phyloP scores from a whole-genome alignment of 192 early-diverging fungal genomes.

The Backusella parvicylindrica region DNA sequence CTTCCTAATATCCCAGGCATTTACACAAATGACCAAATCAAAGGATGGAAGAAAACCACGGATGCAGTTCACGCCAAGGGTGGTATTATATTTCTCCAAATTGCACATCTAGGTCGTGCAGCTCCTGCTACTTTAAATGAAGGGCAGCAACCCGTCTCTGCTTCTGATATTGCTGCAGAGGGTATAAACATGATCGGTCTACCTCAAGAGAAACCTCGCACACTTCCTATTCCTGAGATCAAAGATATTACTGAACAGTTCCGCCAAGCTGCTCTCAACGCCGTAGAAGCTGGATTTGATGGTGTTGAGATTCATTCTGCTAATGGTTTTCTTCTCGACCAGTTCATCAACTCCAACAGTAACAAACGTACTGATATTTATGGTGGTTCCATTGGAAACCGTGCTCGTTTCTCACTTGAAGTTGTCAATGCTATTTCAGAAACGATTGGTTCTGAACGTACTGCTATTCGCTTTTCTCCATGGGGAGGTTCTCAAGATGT shows the following conservation, averaged over 20 bases:
- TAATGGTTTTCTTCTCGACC: too few species aligned
- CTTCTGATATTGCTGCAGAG: constrained; percentile 12
- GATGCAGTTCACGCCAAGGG: constrained; percentile 54
- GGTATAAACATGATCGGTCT: background rate
- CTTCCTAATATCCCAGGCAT: constrained; percentile 27
- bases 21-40: constrained; percentile 35
- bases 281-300: too few species aligned
- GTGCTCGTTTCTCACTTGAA: constrained; percentile 18
- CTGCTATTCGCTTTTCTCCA: too few species aligned
- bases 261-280: too few species aligned
- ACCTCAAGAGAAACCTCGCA: constrained; percentile 11
- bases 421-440: constrained; percentile 11
- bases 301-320: too few species aligned
- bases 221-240: too few species aligned
- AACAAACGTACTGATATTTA: too few species aligned
- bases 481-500: constrained; percentile 20
- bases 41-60: constrained; percentile 48
- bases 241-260: too few species aligned
- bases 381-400: constrained; percentile 16
- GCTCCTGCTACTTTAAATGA: background rate
- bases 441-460: too few species aligned
- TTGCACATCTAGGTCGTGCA: constrained; percentile 37
- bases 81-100: constrained; percentile 50
- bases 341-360: too few species aligned
- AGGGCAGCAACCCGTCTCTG: constrained; percentile 6